Base-by-base conservation (phyloP, 805 yeast species). In the Saccharomycopsis synnaedendra region DNA sequence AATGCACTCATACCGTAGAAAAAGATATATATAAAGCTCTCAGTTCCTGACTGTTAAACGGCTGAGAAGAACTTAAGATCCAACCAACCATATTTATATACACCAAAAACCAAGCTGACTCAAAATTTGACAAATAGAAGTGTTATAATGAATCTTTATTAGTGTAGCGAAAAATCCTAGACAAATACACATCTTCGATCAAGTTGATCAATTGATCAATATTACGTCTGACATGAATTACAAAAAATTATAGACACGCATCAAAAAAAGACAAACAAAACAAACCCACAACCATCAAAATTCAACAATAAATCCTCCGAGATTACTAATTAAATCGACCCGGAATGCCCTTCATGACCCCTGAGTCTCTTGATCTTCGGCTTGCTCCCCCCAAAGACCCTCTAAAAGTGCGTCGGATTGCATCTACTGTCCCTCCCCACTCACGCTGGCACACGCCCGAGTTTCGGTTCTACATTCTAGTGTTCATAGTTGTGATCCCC, bases 361-460 rank as follows among this genome's bases (percentile, higher is more conserved):
- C 46, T 9, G 39, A 43, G 19, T 32, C 43, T 3, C 36, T 51
- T 4, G 54, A 51, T 37, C n/a, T 42, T 3, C 37, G 54, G 19
- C 39, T 51, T 8, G 10, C 28, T 27, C 48, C 54, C 8, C 42
- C 41, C 8, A 19, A 6, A 4, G 49, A 48, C 28, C 42, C 38
- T n/a, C 43, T n/a, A 4, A 43, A 41, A 44, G 33, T 29, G 6
- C 46, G 46, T 29, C 41, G 45, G 9, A 39, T 50, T 5, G 32
- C 35, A n/a, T 29, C 38, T 10, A 31, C 39, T 3, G 41, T 39
- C 6, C 44, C 48, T 4, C 11, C 41, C 4, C 33, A 43, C n/a
- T 70, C 89, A 3, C 71, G 77, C 57, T 93, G 97, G 97, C 56
- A 62, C 28, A 80, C 95, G 0, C 53, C 66, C 27, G 97, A 93